Evolutionary conservation across 257 asterid genomes (phyloP), one percentile per base, ranked within the genome.

Genomic region (Vinca minor): DNA sequence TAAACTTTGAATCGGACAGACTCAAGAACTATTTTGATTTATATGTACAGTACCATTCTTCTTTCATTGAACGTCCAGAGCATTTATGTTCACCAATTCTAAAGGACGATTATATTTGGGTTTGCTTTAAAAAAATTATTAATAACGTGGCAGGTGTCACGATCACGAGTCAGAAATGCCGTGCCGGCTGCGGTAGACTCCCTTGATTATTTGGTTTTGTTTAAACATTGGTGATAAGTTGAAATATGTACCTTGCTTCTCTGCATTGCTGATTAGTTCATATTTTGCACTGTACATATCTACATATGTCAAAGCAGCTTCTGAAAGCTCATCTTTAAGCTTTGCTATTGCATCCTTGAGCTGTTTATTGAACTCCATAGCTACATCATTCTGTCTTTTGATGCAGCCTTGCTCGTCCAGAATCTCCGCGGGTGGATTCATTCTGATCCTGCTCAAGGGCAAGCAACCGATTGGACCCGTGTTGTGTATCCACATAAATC

Each of bases 401-500:
- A 82, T 65, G 65, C 96, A 90, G 0, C 96, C 95, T 45, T 76
- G 36, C 5, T 81, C 82, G 23, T 87, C 97, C 5, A 87, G 74
- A 34, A 67, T 71, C 36, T 79, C 85, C 2, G 77, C 52, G 5
- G 44, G n/a, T 7, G 90, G 89, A 53, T 79, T 64, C 38, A 79
- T 67, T 68, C 77, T 79, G 5, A 32, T 41, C 1, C 68, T 53
- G 8, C 76, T 9, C 54, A 74, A 29, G 0, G 95, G 87, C 48
- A 81, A 54, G 71, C 96, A 89, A 11, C 96, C 91, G 18, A 86
- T 81, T 6, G 95, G 96, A 36, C 91, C 94, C 1, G 89, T 84
- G 73, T 86, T 84, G 73, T 86, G 91, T 69, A 89, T 77, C 91
- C 95, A 89, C 35, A 83, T 81, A 8, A 68, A 69, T 70, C 84